A percentile compares a stretch with the other conserved stretches of the same genome.
Evolutionary conservation across 2,329 filamentous ascomycete genomes (phyloP).

Genomic region (Paramyrothecium roridum): DNA sequence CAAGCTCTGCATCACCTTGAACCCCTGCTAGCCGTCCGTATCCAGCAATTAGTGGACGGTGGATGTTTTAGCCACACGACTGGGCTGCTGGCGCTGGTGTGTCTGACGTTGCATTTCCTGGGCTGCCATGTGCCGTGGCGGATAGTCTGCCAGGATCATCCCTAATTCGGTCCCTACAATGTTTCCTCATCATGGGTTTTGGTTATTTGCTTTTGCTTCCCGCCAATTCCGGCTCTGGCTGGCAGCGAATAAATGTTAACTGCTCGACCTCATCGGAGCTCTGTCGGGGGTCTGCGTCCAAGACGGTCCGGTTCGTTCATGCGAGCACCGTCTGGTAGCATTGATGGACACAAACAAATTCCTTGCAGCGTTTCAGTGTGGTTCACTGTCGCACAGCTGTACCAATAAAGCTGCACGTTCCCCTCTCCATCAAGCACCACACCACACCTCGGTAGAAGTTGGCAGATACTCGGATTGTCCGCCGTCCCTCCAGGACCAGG

Average conservation of each 20-base stretch:
- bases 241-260: too few relatives aligned
- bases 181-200: too few relatives aligned
- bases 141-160: background rate
- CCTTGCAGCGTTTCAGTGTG: background rate
- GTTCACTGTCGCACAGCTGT: background rate
- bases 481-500: too few relatives aligned
- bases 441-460: too few relatives aligned
- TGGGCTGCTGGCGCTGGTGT: background rate
- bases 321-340: background rate
- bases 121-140: background rate
- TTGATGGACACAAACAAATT: background rate
- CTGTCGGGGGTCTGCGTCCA: too few relatives aligned
- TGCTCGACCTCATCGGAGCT: too few relatives aligned
- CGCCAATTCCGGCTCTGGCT: too few relatives aligned
- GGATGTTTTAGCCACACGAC: background rate
- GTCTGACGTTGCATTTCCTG: background rate
- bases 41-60: background rate
- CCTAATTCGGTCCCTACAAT: background rate
- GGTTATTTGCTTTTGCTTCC: too few relatives aligned
- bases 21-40: background rate
- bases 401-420: background rate
- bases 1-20: background rate
- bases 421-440: background rate
- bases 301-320: too few relatives aligned
- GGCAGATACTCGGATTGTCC: too few relatives aligned